Evolutionary conservation across 164 flowering plant genomes (phyloP), one percentile per base, ranked within the genome.

Genomic region (Sedum album): DNA sequence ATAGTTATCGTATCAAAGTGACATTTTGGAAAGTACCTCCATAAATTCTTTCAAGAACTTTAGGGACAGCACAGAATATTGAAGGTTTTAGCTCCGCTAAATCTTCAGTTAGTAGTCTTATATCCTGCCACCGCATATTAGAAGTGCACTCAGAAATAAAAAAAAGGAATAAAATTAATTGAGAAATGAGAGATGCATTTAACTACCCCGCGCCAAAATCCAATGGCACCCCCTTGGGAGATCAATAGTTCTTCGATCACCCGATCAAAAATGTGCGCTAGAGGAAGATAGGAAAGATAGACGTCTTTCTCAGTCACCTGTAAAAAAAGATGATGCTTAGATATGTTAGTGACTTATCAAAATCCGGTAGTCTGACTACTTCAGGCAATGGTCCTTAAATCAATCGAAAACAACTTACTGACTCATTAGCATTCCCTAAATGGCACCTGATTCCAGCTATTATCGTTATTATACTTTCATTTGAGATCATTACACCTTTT

Each of bases 181-280:
- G 61, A 31, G 53, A 42, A 64, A 17, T 11, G 21, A 64, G 38
- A 33, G 46, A 25, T 61, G 5, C 48, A 14, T 30, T 17, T 36
- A 65, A 30, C 96, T 77, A 92, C 99, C 94, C 96, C 96, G 66
- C 90, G 91, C 97, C 98, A 95, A 76, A 88, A 95, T n/a, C n/a
- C n/a, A n/a, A n/a, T n/a, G n/a, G n/a, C n/a, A n/a, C n/a, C n/a
- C n/a, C n/a, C n/a, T n/a, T n/a, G n/a, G n/a, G n/a, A n/a, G n/a
- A n/a, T n/a, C n/a, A n/a, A n/a, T n/a, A n/a, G n/a, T n/a, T n/a
- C 99, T 74, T 90, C 99, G 55, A 89, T 77, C 71, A 86, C 97
- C 42, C 97, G 87, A 69, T 95, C 97, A 73, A 92, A 92, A 55
- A 95, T 90, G 70, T 95, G 99, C 9, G 99, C 99, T 60, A 95